These are phyloP conservation scores for Sechiopsis laciniata DNA, from an alignment of 306 rosid species.

Conservation along the genomic window DNA sequence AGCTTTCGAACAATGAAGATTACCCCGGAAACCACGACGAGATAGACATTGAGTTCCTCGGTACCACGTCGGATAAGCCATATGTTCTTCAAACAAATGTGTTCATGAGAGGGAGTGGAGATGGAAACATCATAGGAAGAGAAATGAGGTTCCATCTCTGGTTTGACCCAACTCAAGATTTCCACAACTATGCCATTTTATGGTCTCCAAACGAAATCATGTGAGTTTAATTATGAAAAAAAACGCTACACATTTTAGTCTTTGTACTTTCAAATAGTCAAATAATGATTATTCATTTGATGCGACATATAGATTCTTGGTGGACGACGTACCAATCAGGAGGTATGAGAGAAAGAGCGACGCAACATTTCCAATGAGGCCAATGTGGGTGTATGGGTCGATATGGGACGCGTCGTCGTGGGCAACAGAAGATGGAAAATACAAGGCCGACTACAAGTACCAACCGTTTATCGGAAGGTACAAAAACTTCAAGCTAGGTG, in stretches of 20 bases:
- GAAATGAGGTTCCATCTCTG: constrained; percentile 80
- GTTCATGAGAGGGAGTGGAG: constrained; percentile 84
- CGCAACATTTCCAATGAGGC: constrained; percentile 65
- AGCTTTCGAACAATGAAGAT: constrained; percentile 88
- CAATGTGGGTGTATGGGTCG: constrained; percentile 83
- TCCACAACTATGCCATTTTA: constrained; percentile 70
- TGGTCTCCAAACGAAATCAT: constrained; percentile 76
- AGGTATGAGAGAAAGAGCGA: constrained; percentile 68
- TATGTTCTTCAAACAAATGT: constrained; percentile 89
- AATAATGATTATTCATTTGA: neutral
- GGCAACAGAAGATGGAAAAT: constrained; percentile 89
- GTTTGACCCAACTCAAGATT: constrained; percentile 90
- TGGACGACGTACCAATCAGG: constrained; percentile 86
- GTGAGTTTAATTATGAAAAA: constrained; percentile 30
- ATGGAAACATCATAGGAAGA: constrained; percentile 63
- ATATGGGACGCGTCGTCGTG: constrained; percentile 97
- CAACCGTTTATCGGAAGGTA: constrained; percentile 77
- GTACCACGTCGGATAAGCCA: constrained; percentile 68
- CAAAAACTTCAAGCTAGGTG: constrained; percentile 53
- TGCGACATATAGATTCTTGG: constrained; percentile 54
- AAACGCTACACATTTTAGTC: neutral
- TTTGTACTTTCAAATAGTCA: neutral
- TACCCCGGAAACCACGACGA: constrained; percentile 80
- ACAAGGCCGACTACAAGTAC: constrained; percentile 72
- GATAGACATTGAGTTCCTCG: constrained; percentile 80